A percentile compares a stretch with the other conserved stretches of the same genome.
Conservation (phyloP, 2,329 filamentous ascomycete genomes). For the Calonectria henricotiae region DNA sequence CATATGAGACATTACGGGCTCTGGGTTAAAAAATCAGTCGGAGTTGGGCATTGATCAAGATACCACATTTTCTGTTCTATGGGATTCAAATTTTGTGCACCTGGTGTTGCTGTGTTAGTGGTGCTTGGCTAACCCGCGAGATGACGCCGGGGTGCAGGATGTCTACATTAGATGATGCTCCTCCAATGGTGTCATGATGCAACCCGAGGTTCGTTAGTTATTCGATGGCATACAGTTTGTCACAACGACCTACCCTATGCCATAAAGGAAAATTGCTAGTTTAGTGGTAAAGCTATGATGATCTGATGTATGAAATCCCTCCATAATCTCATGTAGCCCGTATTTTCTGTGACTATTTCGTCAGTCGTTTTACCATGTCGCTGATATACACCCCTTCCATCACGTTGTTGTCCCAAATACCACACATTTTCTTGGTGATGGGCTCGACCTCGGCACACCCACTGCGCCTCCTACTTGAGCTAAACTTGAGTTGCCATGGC, state of each 20-base stretch:
- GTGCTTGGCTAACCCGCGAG: neutral
- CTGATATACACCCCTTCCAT: neutral
- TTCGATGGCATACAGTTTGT: neutral
- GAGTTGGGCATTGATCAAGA: constrained; percentile 46
- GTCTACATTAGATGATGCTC: neutral
- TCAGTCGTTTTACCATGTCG: neutral
- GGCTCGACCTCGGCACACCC: neutral
- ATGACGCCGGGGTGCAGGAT: neutral
- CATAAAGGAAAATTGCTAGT: neutral
- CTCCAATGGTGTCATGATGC: constrained; percentile 12
- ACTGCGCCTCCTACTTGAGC: neutral
- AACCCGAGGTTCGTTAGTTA: neutral
- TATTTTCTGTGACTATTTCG: neutral
- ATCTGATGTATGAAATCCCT: neutral
- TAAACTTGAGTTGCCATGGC: neutral
- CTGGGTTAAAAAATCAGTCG: constrained; percentile 36
- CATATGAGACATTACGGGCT: constrained; percentile 34
- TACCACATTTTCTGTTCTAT: constrained; percentile 32
- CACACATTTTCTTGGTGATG: neutral
- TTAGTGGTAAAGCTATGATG: neutral
- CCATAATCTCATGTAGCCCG: neutral
- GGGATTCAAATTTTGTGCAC: constrained; percentile 12
- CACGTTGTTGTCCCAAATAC: neutral
- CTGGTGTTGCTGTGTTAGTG: neutral
- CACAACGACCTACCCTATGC: neutral